Percentiles rank a stretch among this genome's conserved stretches.
These are phyloP conservation scores for Penicillium canescens DNA, from an alignment of 495 filamentous ascomycete species.

Conservation along the genomic window DNA sequence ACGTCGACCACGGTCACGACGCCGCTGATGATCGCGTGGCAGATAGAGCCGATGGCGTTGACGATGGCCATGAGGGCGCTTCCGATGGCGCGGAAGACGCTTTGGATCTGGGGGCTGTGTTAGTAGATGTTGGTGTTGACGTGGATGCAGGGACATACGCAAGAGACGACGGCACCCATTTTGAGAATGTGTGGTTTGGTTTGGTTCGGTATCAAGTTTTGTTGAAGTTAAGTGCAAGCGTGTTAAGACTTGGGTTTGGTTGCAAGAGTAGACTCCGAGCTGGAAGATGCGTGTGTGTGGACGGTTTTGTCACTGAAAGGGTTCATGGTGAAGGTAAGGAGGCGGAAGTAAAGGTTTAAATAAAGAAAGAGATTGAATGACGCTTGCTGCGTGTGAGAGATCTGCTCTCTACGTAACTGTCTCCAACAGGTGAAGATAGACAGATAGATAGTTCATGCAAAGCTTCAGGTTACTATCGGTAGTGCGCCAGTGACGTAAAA, in stretches of 20 bases:
- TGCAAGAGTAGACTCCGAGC: constrained; percentile 16
- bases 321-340: constrained; percentile 24
- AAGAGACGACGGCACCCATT: constrained; percentile 96
- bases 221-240: constrained; percentile 5
- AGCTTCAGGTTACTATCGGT: not conserved
- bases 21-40: constrained; percentile 78
- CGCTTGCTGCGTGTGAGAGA: not conserved
- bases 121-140: constrained; percentile 12
- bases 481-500: constrained; percentile 5
- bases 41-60: constrained; percentile 73
- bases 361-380: constrained; percentile 1
- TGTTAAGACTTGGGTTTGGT: constrained; percentile 19
- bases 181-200: constrained; percentile 31
- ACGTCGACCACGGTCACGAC: constrained; percentile 78
- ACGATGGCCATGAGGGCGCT: constrained; percentile 80
- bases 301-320: constrained; percentile 35
- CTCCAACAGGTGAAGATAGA: not conserved
- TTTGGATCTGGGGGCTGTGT: constrained; percentile 59
- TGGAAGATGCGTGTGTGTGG: constrained; percentile 33
- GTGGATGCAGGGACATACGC: constrained; percentile 62
- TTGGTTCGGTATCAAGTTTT: constrained; percentile 1
- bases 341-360: constrained; percentile 12
- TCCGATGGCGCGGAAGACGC: constrained; percentile 82
- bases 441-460: constrained; percentile 2
- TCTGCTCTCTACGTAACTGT: constrained; percentile 4